phyloP scores from a whole-genome alignment of 352 stramenopile genomes.

The Pythium dissotocum region DNA sequence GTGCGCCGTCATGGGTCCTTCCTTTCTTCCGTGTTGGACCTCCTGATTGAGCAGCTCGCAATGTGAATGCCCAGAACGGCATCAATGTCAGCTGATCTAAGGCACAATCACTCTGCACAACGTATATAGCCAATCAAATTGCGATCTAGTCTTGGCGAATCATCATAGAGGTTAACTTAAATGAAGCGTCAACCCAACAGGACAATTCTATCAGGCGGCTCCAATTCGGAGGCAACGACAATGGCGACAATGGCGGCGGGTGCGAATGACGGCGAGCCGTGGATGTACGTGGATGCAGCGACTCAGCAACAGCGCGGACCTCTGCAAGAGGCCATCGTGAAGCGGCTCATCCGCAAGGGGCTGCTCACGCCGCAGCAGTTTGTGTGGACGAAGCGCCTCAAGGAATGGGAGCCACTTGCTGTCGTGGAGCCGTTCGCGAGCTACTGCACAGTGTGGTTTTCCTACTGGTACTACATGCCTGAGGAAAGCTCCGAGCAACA shows the following conservation, averaged over 20 bases:
- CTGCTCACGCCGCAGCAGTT: constrained; percentile 62
- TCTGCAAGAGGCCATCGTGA: constrained; percentile 53
- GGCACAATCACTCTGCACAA: constrained; percentile 12
- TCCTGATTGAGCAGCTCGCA: neutral
- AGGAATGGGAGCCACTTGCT: constrained; percentile 53
- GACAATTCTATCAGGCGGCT: neutral
- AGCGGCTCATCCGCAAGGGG: constrained; percentile 66
- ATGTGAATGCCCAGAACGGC: neutral
- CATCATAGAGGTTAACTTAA: constrained; percentile 6
- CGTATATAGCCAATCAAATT: constrained; percentile 29
- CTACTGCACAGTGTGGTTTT: constrained; percentile 59
- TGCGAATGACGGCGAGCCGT: constrained; percentile 30
- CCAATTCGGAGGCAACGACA: neutral
- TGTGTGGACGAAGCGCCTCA: constrained; percentile 68
- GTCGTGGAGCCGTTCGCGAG: constrained; percentile 46
- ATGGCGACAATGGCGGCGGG: constrained; percentile 26
- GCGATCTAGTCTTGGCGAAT: constrained; percentile 9
- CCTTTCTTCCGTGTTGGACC: neutral
- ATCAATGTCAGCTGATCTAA: constrained; percentile 5
- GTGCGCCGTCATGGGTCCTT: constrained; percentile 16
- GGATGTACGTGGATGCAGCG: constrained; percentile 74
- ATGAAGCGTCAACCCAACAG: constrained; percentile 6
- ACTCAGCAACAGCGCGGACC: constrained; percentile 71
- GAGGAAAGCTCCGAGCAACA: constrained; percentile 18
- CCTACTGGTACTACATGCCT: constrained; percentile 40